Base-by-base conservation (phyloP, 2,329 filamentous ascomycete species). In the Alternaria sp. region DNA sequence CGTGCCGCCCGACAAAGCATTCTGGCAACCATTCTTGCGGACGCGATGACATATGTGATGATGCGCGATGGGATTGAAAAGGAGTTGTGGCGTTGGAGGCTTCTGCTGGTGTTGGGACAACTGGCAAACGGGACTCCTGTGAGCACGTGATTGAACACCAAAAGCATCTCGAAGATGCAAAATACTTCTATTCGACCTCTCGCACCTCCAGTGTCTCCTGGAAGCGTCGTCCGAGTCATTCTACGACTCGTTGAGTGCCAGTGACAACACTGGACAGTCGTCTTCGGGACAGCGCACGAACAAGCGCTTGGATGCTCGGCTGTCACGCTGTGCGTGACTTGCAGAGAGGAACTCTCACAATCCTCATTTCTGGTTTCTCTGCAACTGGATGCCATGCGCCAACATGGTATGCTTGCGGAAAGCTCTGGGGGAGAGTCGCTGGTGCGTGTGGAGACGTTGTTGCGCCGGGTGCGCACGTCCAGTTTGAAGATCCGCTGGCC, bases 401-500 rank as follows among this genome's bases (percentile, higher is more conserved):
- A 44, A 44, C 33, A 49, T 49, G 24, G 33, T 31, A 37, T 37
- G 56, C 29, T 39, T 24, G 52, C 28, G 40, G 23, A 48, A 21
- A 10, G 37, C 36, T 51, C 11, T 56, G 21, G 21, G n/a, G 56
- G 23, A 29, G 49, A 28, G 40, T 49, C 33, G 33, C 34, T 51
- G 21, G 13, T 54, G 50, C 44, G 39, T 49, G 53, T 57, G 54
- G 58, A 56, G 55, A 60, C 58, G 40, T 17, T 36, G 56, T 33
- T 56, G 41, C 42, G 56, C 58, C 60, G 61, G 55, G 58, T 42
- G 56, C 56, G 64, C 62, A 65, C 64, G 60, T 58, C 39, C 62
- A 60, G 55, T 56, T 48, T 56, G 57, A 51, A 26, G 46, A 56
- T 48, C 57, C 36, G 48, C 52, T 17, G 52, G 21, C 40, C 17